Evolutionary conservation across 805 yeast species (phyloP).

Genomic region (Cyberlindnera euphorbiae): DNA sequence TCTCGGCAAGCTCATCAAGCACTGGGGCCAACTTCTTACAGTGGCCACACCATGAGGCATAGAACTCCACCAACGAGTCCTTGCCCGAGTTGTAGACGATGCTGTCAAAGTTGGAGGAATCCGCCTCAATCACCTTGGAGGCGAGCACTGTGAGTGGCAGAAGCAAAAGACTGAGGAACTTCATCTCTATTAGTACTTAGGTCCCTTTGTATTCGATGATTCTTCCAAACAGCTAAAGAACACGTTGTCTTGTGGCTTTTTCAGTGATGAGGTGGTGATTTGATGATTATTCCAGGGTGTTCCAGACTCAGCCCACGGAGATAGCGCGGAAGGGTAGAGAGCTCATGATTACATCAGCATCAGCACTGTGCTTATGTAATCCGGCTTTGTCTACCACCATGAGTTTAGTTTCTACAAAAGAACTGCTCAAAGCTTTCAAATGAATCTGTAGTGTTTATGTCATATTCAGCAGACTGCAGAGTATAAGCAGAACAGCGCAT

Average conservation of each 20-base stretch:
- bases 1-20: constrained; percentile 77
- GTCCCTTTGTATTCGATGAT: neutral
- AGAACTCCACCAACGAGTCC: constrained; percentile 79
- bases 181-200: constrained; percentile 1
- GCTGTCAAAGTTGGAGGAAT: constrained; percentile 42
- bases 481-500: constrained; percentile 1
- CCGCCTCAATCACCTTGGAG: constrained; percentile 9
- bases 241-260: too few species aligned
- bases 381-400: too few species aligned
- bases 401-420: too few species aligned
- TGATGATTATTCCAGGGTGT: too few species aligned
- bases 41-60: constrained; percentile 97
- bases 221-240: neutral
- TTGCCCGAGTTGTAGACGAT: constrained; percentile 56
- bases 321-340: too few species aligned
- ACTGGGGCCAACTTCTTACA: constrained; percentile 86
- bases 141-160: constrained; percentile 8
- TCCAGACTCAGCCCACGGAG: too few species aligned
- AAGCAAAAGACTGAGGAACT: constrained; percentile 1
- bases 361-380: too few species aligned
- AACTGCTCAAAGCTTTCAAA: too few species aligned
- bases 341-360: too few species aligned
- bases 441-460: too few species aligned
- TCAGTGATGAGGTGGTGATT: too few species aligned
- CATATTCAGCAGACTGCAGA: neutral